A percentile compares a stretch with the other conserved stretches of the same genome.
Conservation (phyloP, 768 basidiomycete genomes). For the Leucosporidium scottii region DNA sequence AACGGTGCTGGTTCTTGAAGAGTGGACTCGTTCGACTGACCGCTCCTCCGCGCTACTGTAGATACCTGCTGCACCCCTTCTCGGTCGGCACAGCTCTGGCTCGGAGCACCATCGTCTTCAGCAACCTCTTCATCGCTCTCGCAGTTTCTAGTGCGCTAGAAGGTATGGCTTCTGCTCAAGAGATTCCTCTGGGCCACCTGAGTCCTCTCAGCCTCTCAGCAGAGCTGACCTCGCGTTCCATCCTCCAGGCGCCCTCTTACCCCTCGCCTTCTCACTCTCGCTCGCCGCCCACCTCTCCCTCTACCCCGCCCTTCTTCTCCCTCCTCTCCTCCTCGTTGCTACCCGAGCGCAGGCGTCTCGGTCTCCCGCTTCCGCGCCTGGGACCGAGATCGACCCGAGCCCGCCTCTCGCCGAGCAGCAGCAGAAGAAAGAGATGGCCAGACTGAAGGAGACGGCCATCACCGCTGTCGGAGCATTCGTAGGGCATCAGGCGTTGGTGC, state of each 20-base stretch:
- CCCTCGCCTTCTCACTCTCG: conserved; percentile 61
- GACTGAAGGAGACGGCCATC: too few species aligned
- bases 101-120: conserved; percentile 71
- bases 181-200: not conserved
- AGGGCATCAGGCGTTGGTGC: conserved; percentile 44
- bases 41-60: conserved; percentile 40
- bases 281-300: conserved; percentile 64
- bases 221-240: not conserved
- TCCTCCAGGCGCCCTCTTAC: conserved; percentile 53
- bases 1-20: not conserved
- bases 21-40: not conserved
- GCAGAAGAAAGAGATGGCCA: too few species aligned
- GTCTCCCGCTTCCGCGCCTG: conserved; percentile 44
- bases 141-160: conserved; percentile 3
- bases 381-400: too few species aligned
- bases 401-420: too few species aligned
- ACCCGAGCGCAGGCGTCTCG: conserved; percentile 41
- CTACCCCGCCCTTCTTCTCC: conserved; percentile 61
- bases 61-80: conserved; percentile 87
- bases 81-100: conserved; percentile 70
- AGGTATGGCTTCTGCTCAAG: not conserved
- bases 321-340: conserved; percentile 60
- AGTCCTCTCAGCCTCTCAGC: not conserved
- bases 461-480: conserved; percentile 44
- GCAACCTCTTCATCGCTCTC: conserved; percentile 64